Evolutionary conservation across 2,329 filamentous ascomycete species (phyloP), one percentile per base, ranked within the genome.

Genomic region (Trichoderma sp.): DNA sequence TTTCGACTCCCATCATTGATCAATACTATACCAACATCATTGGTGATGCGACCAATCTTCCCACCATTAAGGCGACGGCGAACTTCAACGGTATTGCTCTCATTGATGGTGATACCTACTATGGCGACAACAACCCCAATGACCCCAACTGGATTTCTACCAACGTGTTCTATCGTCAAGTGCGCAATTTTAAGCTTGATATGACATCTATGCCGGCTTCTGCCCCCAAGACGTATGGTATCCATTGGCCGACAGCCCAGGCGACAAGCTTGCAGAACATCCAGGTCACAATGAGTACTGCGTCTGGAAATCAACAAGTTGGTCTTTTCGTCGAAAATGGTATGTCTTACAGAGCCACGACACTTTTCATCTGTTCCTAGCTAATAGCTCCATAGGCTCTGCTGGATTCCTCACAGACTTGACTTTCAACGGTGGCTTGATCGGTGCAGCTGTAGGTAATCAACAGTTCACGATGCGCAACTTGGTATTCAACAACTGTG

Each of bases 401-500:
- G 83, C 82, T 36, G 82, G 82, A 7, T 82, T 82, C 66, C 78
- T 84, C 74, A 81, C 90, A 51, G 90, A 93, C 76, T 85, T 93
- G 78, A 88, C 87, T 5, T 89, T 90, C 79, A 85, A 85, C 73
- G 88, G 88, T 70, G 88, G 89, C 73, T 84, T 84, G 4, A 82
- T 83, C 18, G 90, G 90, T 71, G 84, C 75, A 36, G 74, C 72
- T 21, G 58, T 75, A 60, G 89, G 89, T 18, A 90, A 88, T 77
- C 89, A 91, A 76, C 91, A 93, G 78, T 93, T 92, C 77, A 92
- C 90, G 3, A 89, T 89, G 73, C 85, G 89, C 57, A 91, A 92
- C 79, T 75, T 93, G 65, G 86, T 84, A 18, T 93, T 93, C 82
- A 89, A 89, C 74, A 83, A 86, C 77, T 90, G 89, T 80, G 84